Conservation (phyloP, 2,329 filamentous ascomycete genomes). For the Cladophialophora psammophila region DNA sequence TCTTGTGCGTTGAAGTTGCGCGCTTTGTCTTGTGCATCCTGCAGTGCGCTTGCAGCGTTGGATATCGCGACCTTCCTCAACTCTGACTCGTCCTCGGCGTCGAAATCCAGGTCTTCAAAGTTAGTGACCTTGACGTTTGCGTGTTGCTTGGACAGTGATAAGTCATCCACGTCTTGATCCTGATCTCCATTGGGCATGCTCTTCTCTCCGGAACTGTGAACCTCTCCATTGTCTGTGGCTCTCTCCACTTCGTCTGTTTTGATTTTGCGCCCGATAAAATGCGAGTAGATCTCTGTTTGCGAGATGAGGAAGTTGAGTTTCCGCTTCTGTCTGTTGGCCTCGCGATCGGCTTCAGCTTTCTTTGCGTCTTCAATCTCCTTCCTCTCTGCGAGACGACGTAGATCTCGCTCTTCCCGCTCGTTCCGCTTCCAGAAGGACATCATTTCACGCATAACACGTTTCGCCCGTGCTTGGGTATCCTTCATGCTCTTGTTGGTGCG, state of each 20-base stretch:
- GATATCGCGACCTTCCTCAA: constrained; percentile 86
- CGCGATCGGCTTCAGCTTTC: constrained; percentile 94
- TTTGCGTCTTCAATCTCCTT: constrained; percentile 96
- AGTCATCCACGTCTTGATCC: constrained; percentile 52
- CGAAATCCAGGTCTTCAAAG: constrained; percentile 94
- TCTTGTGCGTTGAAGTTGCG: constrained; percentile 82
- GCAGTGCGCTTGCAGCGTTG: constrained; percentile 94
- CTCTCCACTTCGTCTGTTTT: constrained; percentile 95
- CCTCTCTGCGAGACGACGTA: constrained; percentile 91
- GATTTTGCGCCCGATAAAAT: constrained; percentile 99
- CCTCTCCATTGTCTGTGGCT: constrained; percentile 82
- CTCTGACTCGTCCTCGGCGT: constrained; percentile 86
- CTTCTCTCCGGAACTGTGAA: constrained; percentile 56
- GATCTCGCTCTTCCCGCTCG: constrained; percentile 93
- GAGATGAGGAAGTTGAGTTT: constrained; percentile 99
- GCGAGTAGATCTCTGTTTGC: constrained; percentile 97
- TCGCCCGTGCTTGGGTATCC: constrained; percentile 93
- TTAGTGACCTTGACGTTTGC: constrained; percentile 77
- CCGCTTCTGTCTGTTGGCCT: constrained; percentile 95
- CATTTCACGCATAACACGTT: constrained; percentile 99
- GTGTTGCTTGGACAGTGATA: constrained; percentile 57
- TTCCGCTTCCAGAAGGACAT: constrained; percentile 99
- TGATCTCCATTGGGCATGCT: constrained; percentile 52
- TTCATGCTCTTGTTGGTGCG: constrained; percentile 99
- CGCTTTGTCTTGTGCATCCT: constrained; percentile 91